Conservation (phyloP, 768 basidiomycete species). For the Clavaria fumosa region DNA sequence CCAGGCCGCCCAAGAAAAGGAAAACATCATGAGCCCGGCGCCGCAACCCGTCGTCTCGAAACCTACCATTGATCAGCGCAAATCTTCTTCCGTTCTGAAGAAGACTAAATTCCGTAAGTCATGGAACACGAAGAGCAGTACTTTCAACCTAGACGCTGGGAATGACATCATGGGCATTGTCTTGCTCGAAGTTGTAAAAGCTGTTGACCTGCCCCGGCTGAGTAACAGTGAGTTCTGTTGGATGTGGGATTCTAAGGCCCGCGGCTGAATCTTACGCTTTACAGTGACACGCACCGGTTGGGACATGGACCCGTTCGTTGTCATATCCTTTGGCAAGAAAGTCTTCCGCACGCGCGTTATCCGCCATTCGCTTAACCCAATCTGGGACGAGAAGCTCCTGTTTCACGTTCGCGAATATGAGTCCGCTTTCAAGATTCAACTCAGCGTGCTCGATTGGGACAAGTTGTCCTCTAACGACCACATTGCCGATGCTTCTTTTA, state of each 20-base stretch:
- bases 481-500: conserved; percentile 65
- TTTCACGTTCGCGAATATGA: conserved; percentile 92
- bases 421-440: conserved; percentile 57
- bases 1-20: conserved; percentile 3
- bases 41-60: conserved; percentile 3
- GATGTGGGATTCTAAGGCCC: neutral
- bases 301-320: conserved; percentile 97
- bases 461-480: conserved; percentile 82
- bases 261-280: no score
- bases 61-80: neutral
- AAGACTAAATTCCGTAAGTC: conserved; percentile 10
- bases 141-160: conserved; percentile 41
- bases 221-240: conserved; percentile 57
- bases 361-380: conserved; percentile 68
- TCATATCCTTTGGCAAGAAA: conserved; percentile 94
- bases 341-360: conserved; percentile 88
- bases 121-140: conserved; percentile 14
- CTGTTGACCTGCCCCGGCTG: conserved; percentile 69
- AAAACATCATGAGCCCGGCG: conserved; percentile 1
- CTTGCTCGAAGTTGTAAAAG: conserved; percentile 80
- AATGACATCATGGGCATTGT: conserved; percentile 91
- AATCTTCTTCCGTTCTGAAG: no score
- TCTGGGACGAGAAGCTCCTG: conserved; percentile 89
- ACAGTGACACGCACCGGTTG: conserved; percentile 79
- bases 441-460: conserved; percentile 92